Evolutionary conservation across 2,329 filamentous ascomycete species (phyloP).

Genomic region (Ascochyta koolunga): DNA sequence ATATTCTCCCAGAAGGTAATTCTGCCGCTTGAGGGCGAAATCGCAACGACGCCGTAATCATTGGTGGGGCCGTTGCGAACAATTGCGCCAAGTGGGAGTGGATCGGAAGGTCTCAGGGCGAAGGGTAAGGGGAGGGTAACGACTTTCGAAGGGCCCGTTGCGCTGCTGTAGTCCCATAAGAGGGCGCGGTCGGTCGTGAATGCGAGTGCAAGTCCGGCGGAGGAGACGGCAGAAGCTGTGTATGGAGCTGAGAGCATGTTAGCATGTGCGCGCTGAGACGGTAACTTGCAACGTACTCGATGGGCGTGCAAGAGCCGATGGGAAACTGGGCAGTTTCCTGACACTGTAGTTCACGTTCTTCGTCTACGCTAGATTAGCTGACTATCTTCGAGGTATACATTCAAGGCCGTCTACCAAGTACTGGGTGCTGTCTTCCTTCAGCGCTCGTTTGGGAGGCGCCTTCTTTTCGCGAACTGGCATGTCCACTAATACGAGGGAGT

Average conservation of each 20-base stretch:
- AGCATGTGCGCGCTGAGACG: conserved; percentile 16
- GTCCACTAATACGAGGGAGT: conserved; percentile 42
- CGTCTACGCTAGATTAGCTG: conserved; percentile 60
- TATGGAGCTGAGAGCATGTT: conserved; percentile 36
- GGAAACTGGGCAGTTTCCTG: conserved; percentile 81
- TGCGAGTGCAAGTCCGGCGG: conserved; percentile 75
- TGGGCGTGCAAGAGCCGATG: conserved; percentile 74
- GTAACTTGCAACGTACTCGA: conserved; percentile 61
- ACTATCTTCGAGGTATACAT: neutral
- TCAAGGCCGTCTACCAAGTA: conserved; percentile 62
- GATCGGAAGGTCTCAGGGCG: conserved; percentile 69
- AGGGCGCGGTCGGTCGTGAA: conserved; percentile 83
- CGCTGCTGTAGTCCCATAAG: conserved; percentile 82
- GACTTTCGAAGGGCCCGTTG: conserved; percentile 69
- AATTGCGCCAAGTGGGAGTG: conserved; percentile 81
- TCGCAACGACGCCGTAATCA: conserved; percentile 83
- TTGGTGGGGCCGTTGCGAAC: conserved; percentile 78
- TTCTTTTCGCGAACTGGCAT: conserved; percentile 52
- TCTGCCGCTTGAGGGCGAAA: conserved; percentile 83
- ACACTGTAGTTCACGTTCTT: conserved; percentile 85
- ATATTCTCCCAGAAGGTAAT: conserved; percentile 96
- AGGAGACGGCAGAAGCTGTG: conserved; percentile 57
- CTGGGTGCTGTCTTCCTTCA: conserved; percentile 71
- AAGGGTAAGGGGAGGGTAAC: conserved; percentile 82
- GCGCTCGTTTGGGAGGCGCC: conserved; percentile 54